These are phyloP conservation scores for Paradendryphiella salina DNA, from an alignment of 2,329 filamentous ascomycete species.

Conservation along the genomic window DNA sequence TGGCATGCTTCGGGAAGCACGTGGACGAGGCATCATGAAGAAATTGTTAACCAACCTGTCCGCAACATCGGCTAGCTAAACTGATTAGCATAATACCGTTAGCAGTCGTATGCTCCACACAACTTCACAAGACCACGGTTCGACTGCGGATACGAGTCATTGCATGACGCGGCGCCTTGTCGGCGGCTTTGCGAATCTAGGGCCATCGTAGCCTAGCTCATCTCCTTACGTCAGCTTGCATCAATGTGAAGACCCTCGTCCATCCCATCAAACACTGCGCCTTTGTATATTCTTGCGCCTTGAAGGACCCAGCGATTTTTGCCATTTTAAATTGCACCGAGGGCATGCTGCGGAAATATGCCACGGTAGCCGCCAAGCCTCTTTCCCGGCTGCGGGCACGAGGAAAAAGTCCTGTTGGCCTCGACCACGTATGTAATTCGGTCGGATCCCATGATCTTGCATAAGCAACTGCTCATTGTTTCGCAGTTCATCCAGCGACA, in stretches of 20 bases:
- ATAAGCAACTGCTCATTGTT: conserved; percentile 11
- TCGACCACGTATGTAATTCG: conserved; percentile 35
- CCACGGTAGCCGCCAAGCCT: conserved; percentile 36
- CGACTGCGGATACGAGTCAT: not conserved
- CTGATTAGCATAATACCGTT: not conserved
- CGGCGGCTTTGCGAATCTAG: not conserved
- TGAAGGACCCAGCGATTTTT: not conserved
- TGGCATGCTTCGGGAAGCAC: not conserved
- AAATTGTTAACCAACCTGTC: too few species aligned
- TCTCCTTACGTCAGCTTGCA: conserved; percentile 28
- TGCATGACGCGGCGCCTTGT: not conserved
- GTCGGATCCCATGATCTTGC: not conserved
- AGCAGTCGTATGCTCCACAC: not conserved
- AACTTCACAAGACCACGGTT: conserved; percentile 6
- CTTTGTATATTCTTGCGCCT: conserved; percentile 1
- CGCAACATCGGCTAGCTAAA: not conserved
- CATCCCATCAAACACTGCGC: conserved; percentile 6
- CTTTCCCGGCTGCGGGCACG: conserved; percentile 36
- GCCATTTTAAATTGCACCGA: not conserved
- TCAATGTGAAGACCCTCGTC: conserved; percentile 13
- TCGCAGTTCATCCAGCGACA: conserved; percentile 56
- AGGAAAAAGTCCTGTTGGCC: conserved; percentile 38
- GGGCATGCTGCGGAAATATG: conserved; percentile 42
- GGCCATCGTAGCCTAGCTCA: not conserved
- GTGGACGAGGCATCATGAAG: too few species aligned